phyloP scores from a whole-genome alignment of 257 asterid species.

The Thymus mandschuricus region DNA sequence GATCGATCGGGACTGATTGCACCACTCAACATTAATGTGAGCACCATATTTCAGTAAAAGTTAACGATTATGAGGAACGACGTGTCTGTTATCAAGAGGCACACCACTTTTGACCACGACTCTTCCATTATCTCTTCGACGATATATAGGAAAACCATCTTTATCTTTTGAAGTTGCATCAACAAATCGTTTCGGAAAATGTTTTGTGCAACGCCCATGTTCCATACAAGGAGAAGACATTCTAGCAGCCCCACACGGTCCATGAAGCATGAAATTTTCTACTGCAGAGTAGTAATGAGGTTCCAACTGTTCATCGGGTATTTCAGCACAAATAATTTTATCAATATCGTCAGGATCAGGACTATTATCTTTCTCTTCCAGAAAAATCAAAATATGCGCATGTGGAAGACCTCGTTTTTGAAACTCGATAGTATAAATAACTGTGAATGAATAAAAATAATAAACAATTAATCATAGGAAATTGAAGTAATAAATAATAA shows the following conservation, averaged over 20 bases:
- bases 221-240: no score
- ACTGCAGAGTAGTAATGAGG: no score
- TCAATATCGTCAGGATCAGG: background rate
- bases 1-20: no score
- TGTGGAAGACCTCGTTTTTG: background rate
- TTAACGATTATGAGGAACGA: background rate
- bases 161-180: background rate
- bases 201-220: background rate
- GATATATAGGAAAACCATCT: background rate
- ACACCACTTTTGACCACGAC: background rate
- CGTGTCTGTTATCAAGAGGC: background rate
- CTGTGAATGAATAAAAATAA: background rate
- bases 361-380: no score
- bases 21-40: background rate
- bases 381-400: background rate
- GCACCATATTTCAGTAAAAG: background rate
- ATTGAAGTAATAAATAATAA: no score
- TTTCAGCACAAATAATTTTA: background rate
- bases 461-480: no score
- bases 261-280: no score
- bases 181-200: background rate
- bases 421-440: no score
- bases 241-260: no score
- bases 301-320: background rate
- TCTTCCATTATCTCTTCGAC: background rate